Evolutionary conservation across 2,329 filamentous ascomycete species (phyloP), one percentile per base, ranked within the genome.

Genomic region (Sporothrix inflata): DNA sequence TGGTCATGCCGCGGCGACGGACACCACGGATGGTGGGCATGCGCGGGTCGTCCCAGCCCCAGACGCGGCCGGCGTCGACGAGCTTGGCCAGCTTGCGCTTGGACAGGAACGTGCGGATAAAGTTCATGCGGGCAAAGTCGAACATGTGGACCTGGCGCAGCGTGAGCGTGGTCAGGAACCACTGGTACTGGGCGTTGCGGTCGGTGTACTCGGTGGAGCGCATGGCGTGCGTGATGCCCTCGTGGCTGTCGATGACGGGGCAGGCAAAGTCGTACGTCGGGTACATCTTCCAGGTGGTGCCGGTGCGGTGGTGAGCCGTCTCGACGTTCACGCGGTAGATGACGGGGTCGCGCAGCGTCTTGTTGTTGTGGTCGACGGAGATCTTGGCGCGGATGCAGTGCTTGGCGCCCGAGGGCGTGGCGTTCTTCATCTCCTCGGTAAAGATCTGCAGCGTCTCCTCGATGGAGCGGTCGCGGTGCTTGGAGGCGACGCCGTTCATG

Each of bases 361-460:
- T 97, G 86, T 99, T 98, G 75, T 92, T 92, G 83, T 96, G 92
- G 81, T 97, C 93, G 77, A 92, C 89, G 1, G 93, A 95, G 77
- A 98, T 93, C 86, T 97, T 98, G 73, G 96, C 96, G 74, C 96
- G 92, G 76, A 99, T 97, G 83, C 94, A 98, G 89, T 95, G 94
- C 79, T 87, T 89, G 66, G 90, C 83, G 73, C 96, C 96, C 81
- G 94, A 90, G 66, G 91, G 88, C 2, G 90, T 91, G 60, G 92
- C 94, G 19, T 72, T 55, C 67, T 73, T 97, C 96, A 99, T 99
- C 85, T 96, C 92, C 78, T 94, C 92, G 42, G 16, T 51, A 76
- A 98, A 97, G 77, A 91, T 92, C 70, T 89, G 89, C 77, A 99
- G 83, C 78, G 91, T 97, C 82, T 98, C 93, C 82, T 97, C 94